Conservation (phyloP, 768 basidiomycete species). For the Termitomyces sp. region DNA sequence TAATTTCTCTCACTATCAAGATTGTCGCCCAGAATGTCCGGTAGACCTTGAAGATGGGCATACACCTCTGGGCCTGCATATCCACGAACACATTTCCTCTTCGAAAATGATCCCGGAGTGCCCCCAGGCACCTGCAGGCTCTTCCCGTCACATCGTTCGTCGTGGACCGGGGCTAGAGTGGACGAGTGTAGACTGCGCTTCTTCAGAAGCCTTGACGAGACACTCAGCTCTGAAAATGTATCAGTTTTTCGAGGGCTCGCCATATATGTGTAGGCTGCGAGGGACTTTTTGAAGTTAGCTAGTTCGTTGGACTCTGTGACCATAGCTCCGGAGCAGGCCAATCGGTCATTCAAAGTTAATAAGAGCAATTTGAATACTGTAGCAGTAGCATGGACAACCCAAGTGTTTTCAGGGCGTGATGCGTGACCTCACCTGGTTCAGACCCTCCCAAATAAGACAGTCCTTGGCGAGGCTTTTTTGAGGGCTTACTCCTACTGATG, state of each 20-base stretch:
- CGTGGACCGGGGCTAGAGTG: neutral
- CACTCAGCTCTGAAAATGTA: neutral
- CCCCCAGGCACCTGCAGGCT: neutral
- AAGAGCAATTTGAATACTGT: too few species aligned
- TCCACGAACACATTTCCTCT: constrained; percentile 27
- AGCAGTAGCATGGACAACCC: too few species aligned
- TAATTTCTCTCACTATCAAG: constrained; percentile 47
- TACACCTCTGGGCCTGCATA: constrained; percentile 49
- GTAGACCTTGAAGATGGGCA: constrained; percentile 43
- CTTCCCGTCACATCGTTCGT: neutral
- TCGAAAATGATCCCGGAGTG: constrained; percentile 7
- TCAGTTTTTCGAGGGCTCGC: neutral
- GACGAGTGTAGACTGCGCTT: neutral
- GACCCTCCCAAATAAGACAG: too few species aligned
- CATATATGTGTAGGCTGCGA: neutral
- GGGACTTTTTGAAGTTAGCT: neutral
- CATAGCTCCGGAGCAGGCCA: neutral
- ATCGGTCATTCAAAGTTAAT: too few species aligned
- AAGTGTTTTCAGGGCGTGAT: too few species aligned
- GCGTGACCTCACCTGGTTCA: too few species aligned
- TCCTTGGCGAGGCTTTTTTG: too few species aligned
- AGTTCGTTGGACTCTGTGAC: neutral
- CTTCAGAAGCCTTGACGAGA: neutral
- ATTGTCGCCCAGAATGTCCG: constrained; percentile 45
- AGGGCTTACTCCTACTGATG: too few species aligned